Base-by-base conservation (phyloP, 495 filamentous ascomycete genomes). In the Usnea hakonensis region DNA sequence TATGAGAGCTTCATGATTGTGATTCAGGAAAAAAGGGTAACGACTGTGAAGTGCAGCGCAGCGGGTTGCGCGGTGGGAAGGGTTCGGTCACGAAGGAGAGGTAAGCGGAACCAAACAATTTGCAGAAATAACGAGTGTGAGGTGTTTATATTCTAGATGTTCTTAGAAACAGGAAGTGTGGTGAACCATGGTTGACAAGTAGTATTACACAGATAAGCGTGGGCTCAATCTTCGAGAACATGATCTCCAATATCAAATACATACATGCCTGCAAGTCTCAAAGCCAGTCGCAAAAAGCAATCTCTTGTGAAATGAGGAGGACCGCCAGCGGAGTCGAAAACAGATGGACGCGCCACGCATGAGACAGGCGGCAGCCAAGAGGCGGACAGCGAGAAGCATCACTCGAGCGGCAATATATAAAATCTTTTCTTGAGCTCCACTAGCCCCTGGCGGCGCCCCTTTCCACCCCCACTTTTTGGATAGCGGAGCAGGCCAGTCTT, bases 321-420 rank as follows among this genome's bases (percentile, higher is more conserved):
- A 26, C 1, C 21, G 0, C 26, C 5, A 17, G 46, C 5, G 26
- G 46, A 50, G 13, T 52, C 32, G 5, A 7, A 5, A 14, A 14
- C 28, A 30, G 28, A n/a, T n/a, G 32, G 14, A 19, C 1, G 48
- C 48, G 48, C 48, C 28, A 32, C 26, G 28, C 46, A 50, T 17
- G 26, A 26, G 46, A 50, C 17, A n/a, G n/a, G 46, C 48, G 48
- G 28, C 14, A 19, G 28, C 48, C 5, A 19, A 1, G 28, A 52
- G 48, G 48, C 28, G 30, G 48, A 52, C 26, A 28, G 48, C 5
- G 32, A 52, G 28, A 16, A 52, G 48, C 48, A 16, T 32, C 48
- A 52, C 48, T 52, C 28, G 48, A 32, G 48, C 48, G 48, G 48
- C 48, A 52, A 52, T 52, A 32, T 1, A 32, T 52, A n/a, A n/a